Percentiles rank a stretch among this genome's conserved stretches.
Conservation (phyloP, 2,329 filamentous ascomycete genomes). For the Calonectria naviculata region DNA sequence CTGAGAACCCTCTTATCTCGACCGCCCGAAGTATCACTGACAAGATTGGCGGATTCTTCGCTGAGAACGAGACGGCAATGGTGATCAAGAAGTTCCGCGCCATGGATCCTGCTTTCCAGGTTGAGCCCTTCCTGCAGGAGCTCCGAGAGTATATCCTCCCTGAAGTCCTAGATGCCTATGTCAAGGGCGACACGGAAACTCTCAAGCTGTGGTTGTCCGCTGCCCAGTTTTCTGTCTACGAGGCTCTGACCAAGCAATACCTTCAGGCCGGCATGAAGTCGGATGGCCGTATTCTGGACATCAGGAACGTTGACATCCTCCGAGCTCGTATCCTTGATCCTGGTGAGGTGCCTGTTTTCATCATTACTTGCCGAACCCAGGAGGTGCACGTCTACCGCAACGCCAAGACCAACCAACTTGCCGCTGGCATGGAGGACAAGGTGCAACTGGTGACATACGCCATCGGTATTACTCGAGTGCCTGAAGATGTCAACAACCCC, state of each 20-base stretch:
- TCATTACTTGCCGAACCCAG: constrained; percentile 95
- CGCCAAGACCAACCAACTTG: constrained; percentile 87
- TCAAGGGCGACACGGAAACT: constrained; percentile 92
- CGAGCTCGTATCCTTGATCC: constrained; percentile 85
- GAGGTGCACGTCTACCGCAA: constrained; percentile 98
- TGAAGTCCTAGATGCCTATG: constrained; percentile 96
- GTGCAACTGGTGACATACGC: constrained; percentile 98
- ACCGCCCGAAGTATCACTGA: constrained; percentile 96
- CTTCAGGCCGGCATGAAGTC: constrained; percentile 92
- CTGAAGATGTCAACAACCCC: constrained; percentile 96
- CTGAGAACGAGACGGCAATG: constrained; percentile 96
- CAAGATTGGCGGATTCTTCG: constrained; percentile 93
- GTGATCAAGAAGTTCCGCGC: constrained; percentile 98
- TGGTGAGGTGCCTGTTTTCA: constrained; percentile 93
- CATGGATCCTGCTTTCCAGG: constrained; percentile 94
- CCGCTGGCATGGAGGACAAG: constrained; percentile 98
- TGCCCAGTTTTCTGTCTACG: constrained; percentile 96
- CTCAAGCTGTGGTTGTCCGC: constrained; percentile 96
- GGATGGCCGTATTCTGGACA: constrained; percentile 94
- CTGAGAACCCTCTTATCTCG: constrained; percentile 93
- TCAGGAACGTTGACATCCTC: constrained; percentile 90
- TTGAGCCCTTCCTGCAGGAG: constrained; percentile 94
- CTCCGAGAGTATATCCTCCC: constrained; percentile 98
- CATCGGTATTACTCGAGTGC: constrained; percentile 92
- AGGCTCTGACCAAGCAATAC: constrained; percentile 97